Percentiles rank a stretch among this genome's conserved stretches.
These are phyloP conservation scores for Fusarium mangiferae DNA, from an alignment of 2,329 filamentous ascomycete species.

Conservation along the genomic window DNA sequence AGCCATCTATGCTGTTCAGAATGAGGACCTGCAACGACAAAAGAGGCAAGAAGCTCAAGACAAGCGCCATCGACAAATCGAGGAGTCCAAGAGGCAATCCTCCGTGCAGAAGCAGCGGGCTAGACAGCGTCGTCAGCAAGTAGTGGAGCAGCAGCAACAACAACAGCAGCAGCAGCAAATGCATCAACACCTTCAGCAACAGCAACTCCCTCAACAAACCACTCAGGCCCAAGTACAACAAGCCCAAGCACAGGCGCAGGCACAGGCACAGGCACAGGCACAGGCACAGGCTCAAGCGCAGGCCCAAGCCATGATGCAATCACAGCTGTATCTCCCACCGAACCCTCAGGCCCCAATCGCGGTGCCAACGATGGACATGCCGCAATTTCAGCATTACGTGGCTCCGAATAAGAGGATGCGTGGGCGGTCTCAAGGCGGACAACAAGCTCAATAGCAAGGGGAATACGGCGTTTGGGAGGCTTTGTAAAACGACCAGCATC, in stretches of 20 bases:
- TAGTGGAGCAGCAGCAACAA: conserved; percentile 36
- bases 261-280: conserved; percentile 41
- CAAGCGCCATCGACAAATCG: conserved; percentile 52
- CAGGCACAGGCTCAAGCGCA: conserved; percentile 38
- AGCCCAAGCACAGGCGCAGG: conserved; percentile 34
- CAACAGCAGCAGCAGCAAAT: conserved; percentile 36
- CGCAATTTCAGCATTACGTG: conserved; percentile 45
- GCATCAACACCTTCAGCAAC: conserved; percentile 42
- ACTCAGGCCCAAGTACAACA: conserved; percentile 40
- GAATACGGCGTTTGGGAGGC: neutral
- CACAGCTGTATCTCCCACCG: conserved; percentile 44
- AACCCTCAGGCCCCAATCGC: conserved; percentile 43
- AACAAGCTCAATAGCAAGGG: conserved; percentile 25
- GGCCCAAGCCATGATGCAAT: conserved; percentile 43
- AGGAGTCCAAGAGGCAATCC: conserved; percentile 46
- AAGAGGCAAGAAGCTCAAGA: conserved; percentile 52
- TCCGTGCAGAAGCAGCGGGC: conserved; percentile 41
- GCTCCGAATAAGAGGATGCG: conserved; percentile 47
- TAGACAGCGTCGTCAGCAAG: conserved; percentile 40
- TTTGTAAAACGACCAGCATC: neutral
- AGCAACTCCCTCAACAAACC: conserved; percentile 39
- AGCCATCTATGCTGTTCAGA: conserved; percentile 57
- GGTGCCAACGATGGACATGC: conserved; percentile 44
- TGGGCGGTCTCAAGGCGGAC: conserved; percentile 38
- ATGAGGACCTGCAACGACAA: conserved; percentile 56